Base-by-base conservation (phyloP, 257 asterid genomes). In the Solanum neorickii region DNA sequence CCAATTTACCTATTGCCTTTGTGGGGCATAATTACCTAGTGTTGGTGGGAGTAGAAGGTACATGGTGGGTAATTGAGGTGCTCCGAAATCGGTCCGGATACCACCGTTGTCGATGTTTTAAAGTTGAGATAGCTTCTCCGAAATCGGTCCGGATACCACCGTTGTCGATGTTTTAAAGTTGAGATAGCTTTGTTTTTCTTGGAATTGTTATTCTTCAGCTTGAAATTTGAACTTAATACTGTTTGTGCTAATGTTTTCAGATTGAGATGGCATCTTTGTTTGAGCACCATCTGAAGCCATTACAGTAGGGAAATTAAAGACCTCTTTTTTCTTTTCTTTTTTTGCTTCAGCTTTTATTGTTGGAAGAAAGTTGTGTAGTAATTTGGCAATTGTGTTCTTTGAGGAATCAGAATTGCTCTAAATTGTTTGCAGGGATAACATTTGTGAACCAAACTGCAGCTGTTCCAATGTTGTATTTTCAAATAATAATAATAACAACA, bases 261-360 rank as follows among this genome's bases (percentile, higher is more conserved):
- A 96, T 96, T 88, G 98, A 96, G 93, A 94, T 96, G 98, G 99
- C 98, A 69, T 95, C 98, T 66, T 86, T 96, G 83, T 95, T 94
- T 69, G 98, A 94, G 93, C 98, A 96, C 88, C 98, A 94, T 90
- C 92, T 95, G 91, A 95, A 96, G 91, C 5, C 15, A 15, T 90
- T 89, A 89, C 66, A 60, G 44, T 85, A 85, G 82, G 87, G 20
- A 77, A 72, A 39, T 39, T 39, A 6, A 8, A 42, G 23, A 75
- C 31, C 59, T 12, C 13, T 1, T 68, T 68, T 11, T n/a, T 41
- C 4, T 12, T 25, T 1, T 13, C 0, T 66, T 68, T 11, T 41
- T 41, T n/a, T 52, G 62, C 62, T 52, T 23, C 2, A 6, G 3
- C 35, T 39, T 39, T 47, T 35, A 35, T 73, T 41, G 8, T 39